Evolutionary conservation across 1,284 basidiomycete species (phyloP).

Genomic region (Pascua guehoae): DNA sequence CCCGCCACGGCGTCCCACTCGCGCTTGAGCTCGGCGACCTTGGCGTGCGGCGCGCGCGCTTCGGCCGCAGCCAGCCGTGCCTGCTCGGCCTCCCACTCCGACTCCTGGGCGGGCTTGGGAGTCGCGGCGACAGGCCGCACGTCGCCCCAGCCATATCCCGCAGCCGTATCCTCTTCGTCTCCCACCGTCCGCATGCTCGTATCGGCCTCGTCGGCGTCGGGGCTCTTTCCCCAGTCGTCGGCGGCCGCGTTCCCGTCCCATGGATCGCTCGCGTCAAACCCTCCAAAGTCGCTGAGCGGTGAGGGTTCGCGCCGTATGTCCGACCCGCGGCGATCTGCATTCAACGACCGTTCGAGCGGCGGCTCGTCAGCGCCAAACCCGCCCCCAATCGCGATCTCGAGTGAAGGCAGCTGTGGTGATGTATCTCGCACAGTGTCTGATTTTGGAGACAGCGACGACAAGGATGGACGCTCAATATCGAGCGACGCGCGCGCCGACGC

Average conservation of each 20-base stretch:
- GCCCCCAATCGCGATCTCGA: no score
- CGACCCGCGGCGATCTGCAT: no score
- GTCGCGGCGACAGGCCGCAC: conserved; percentile 2
- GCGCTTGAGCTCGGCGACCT: conserved; percentile 29
- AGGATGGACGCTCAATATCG: conserved; percentile 1
- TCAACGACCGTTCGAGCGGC: no score
- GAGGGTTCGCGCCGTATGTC: no score
- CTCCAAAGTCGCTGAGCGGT: conserved; percentile 5
- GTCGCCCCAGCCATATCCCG: conserved; percentile 23
- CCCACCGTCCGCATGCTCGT: no score
- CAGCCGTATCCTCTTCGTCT: no score
- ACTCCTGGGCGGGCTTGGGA: conserved; percentile 15
- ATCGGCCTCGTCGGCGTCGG: no score
- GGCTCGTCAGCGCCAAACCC: no score
- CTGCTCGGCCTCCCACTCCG: conserved; percentile 44
- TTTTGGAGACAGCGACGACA: not conserved
- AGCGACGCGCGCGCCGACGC: conserved; percentile 3
- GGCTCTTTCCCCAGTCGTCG: conserved; percentile 10
- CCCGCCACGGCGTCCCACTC: conserved; percentile 40
- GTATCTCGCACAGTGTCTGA: not conserved
- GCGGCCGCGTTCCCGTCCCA: conserved; percentile 21
- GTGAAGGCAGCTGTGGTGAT: no score
- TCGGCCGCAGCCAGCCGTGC: conserved; percentile 28
- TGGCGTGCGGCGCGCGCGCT: conserved; percentile 38
- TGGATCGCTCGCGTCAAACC: conserved; percentile 20